Base-by-base conservation (phyloP, 148 eudicot species). In the Camellia sinensis region DNA sequence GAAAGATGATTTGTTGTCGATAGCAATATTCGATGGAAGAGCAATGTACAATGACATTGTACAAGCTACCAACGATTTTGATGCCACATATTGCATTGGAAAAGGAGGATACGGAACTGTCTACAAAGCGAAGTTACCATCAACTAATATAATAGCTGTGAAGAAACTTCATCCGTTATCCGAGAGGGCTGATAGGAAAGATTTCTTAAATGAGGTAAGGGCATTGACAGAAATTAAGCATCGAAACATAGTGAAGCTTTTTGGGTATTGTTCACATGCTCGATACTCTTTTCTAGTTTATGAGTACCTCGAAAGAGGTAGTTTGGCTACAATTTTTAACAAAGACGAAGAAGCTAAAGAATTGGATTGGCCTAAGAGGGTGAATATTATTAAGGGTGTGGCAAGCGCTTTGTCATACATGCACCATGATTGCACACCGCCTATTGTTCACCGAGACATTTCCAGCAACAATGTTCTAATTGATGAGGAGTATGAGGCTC, bases 371-470 rank as follows among this genome's bases (percentile, higher is more conserved):
- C 75, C 75, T 10, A 82, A 64, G 69, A 84, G 89, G 76, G 78
- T 87, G 10, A 82, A 82, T 44, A 71, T 82, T 15, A 67, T 87
- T 0, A 80, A 72, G 44, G 87, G 89, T 19, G 57, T 87, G 7
- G 89, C 87, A 1, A 40, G 78, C 59, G 85, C 89, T 3, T 62
- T 84, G 67, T 77, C 78, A 17, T 87, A 87, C 52, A 73, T 87
- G 85, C 89, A 87, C 72, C 85, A 87, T 80, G 85, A 84, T 73
- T 87, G 89, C 80, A 79, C 78, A 17, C 87, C 89, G 4, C 80
- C 85, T 1, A 65, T 87, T n/a, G 80, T 87, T 21, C 89, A 84
- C 41, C 50, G 87, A 74, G 87, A 87, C 54, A 74, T 87, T 41
- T 84, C 89, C 2, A 73, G 87, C 0, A 84, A 82, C 70, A 87